Base-by-base conservation (phyloP, 305 asterid genomes). In the Rubia balearica region DNA sequence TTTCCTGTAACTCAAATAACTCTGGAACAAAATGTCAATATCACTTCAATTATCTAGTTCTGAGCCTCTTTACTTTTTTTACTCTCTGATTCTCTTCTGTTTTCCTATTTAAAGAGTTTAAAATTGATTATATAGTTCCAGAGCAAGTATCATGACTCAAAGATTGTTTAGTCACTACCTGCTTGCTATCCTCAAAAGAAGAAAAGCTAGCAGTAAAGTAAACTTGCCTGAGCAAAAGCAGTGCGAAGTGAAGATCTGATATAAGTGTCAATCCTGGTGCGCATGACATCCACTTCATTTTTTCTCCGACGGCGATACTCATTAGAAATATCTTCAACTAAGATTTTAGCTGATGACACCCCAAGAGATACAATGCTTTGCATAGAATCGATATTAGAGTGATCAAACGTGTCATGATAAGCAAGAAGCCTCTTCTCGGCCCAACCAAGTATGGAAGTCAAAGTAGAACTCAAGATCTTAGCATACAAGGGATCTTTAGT, bases 171-270 rank as follows among this genome's bases (percentile, higher is more conserved):
- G 56, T 53, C 51, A 36, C 19, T 1, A 33, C 14, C 71, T 68
- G 51, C 43, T 19, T 30, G 12, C 24, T 69, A 19, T 30, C 5
- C 33, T 62, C 12, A 59, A 46, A 64, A 41, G 10, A 73, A 49
- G 62, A 55, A 49, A 68, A 7, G 36, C 48, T 33, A 45, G 64
- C 53, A 76, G 67, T 40, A 68, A 71, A 77, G 77, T 71, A 64
- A 75, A 85, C 95, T 89, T 86, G 82, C 98, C 97, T 93, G 98
- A 73, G 98, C 98, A 85, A 93, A 93, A 71, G 96, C 96, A 69
- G 98, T 93, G 81, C 96, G 97, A 48, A 93, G 96, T 30, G 97
- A 93, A 48, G 98, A 93, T 83, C 96, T 85, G 68, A 93, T 89
- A 75, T 93, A 93, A 76, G 96, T 90, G 73, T 93, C 98, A 19